Evolutionary conservation across 2,329 filamentous ascomycete species (phyloP), one percentile per base, ranked within the genome.

Genomic region (Pseudocercospora eumusae): DNA sequence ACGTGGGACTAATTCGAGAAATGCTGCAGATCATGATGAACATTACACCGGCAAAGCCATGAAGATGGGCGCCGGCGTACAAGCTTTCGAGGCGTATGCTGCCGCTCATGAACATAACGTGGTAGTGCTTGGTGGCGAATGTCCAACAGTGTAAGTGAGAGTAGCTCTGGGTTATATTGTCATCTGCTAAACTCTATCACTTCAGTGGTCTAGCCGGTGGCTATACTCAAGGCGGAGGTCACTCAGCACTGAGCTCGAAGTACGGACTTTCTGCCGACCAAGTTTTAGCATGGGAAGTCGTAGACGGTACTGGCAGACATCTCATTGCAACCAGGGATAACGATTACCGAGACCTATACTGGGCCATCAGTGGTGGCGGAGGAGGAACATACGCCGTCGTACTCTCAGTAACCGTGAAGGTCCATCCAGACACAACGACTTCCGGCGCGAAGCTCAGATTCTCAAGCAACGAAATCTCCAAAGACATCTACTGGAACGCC

Each of bases 51-150:
- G 84, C 3, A 74, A 75, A 13, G 83, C 83, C 0, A 73, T 84
- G 13, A 83, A 77, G 20, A 67, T 86, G 25, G 83, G 80, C 2
- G 80, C 84, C 5, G 84, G 85, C 36, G 77, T 85, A 0, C 75
- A 80, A 57, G 82, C 83, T 66, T 76, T 70, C 23, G 77, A 83
- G 3, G 71, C 83, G 1, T 82, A 85, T 62, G 69, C 75, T 0
- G 73, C 76, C 9, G 78, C 83, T 0, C 74, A 81, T 52, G 65
- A 74, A 1, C 68, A 77, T 60, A 78, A 81, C 49, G 72, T 83
- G 15, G 77, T 78, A 0, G 74, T 86, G 3, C 81, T 88, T 0
- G 83, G 82, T 0, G 86, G 85, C 2, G 79, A 79, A 4, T 57
- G 79, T 40, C 80, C 79, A 0, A 82, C 80, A 0, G 84, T 88